A percentile compares a stretch with the other conserved stretches of the same genome.
Evolutionary conservation across 768 basidiomycete species (phyloP).

Genomic region (Pleurotus cornucopiae): DNA sequence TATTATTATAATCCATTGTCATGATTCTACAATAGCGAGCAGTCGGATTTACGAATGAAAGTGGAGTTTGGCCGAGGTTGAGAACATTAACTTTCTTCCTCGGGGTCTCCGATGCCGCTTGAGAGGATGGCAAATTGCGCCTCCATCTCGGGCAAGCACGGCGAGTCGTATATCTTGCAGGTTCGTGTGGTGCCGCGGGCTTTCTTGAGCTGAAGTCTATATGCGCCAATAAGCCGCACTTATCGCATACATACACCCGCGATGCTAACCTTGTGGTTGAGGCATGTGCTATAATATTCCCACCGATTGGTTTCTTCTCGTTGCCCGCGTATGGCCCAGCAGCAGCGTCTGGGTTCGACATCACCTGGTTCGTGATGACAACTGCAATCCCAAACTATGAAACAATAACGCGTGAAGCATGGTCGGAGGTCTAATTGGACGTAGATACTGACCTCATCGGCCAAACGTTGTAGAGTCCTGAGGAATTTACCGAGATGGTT

Average conservation of each 20-base stretch:
- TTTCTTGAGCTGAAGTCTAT: slow-evolving; percentile 87
- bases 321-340: slow-evolving; percentile 86
- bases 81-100: slow-evolving; percentile 65
- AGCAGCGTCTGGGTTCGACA: slow-evolving; percentile 96
- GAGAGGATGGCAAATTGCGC: slow-evolving; percentile 91
- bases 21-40: too few relatives aligned
- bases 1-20: too few relatives aligned
- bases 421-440: slow-evolving; percentile 8
- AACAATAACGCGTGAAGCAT: slow-evolving; percentile 13
- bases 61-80: background rate
- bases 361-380: slow-evolving; percentile 96
- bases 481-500: slow-evolving; percentile 95
- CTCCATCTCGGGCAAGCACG: slow-evolving; percentile 95
- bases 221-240: slow-evolving; percentile 7
- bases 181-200: slow-evolving; percentile 87
- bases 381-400: slow-evolving; percentile 93
- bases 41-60: background rate
- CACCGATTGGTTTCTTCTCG: slow-evolving; percentile 98
- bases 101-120: slow-evolving; percentile 91
- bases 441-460: slow-evolving; percentile 76
- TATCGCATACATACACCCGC: slow-evolving; percentile 3
- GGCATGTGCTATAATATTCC: slow-evolving; percentile 99
- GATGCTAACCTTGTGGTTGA: slow-evolving; percentile 83
- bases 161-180: slow-evolving; percentile 97
- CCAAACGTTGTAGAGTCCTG: slow-evolving; percentile 85